phyloP scores from a whole-genome alignment of 441 rosid genomes.

The Adansonia madagascariensis region DNA sequence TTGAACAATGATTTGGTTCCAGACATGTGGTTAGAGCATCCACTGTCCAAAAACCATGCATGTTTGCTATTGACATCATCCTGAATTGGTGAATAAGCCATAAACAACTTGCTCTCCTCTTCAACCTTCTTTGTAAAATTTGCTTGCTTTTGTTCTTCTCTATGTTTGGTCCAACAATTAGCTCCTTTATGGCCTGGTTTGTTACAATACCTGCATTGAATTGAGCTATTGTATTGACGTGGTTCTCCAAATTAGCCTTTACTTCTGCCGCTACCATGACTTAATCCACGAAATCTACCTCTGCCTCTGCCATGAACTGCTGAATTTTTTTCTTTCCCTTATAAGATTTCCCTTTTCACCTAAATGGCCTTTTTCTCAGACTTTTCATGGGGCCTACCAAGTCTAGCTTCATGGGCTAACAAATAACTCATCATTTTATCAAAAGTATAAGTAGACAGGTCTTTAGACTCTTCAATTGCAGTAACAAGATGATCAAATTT shows the following conservation, averaged over 20 bases:
- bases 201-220: not conserved
- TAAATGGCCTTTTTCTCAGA: not conserved
- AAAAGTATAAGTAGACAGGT: not conserved
- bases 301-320: not conserved
- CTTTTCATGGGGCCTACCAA: not conserved
- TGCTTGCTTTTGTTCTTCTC: not conserved
- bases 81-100: not conserved
- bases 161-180: not conserved
- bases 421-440: not conserved
- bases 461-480: not conserved
- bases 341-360: not conserved
- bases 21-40: not conserved
- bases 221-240: not conserved
- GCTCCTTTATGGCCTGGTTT: not conserved
- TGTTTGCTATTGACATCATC: not conserved
- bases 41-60: not conserved
- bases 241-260: not conserved
- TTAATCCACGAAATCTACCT: not conserved
- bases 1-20: not conserved
- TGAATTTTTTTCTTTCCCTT: too few relatives aligned
- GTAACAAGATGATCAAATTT: too few relatives aligned
- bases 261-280: not conserved
- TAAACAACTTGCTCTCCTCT: not conserved
- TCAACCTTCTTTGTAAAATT: not conserved
- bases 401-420: not conserved